Percentiles rank a stretch among this genome's conserved stretches.
phyloP scores from a whole-genome alignment of 2,329 filamentous ascomycete species.

The Alternaria longipes region DNA sequence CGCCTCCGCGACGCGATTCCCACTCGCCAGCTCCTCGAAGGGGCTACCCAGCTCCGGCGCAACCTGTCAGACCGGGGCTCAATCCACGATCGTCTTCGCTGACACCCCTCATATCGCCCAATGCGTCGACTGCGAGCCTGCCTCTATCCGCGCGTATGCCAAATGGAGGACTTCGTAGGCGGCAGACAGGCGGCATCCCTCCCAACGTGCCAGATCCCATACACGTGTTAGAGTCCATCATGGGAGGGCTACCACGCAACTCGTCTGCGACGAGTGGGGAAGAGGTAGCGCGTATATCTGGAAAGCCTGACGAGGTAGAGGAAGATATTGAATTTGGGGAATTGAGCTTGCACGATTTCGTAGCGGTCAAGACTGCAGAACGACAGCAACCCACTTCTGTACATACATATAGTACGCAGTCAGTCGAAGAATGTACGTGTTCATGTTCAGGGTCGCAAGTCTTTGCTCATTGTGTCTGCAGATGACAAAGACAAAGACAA shows the following conservation, averaged over 20 bases:
- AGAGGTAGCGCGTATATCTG: constrained; percentile 41
- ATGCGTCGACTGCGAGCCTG: constrained; percentile 79
- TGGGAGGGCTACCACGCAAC: constrained; percentile 56
- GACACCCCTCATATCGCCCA: constrained; percentile 72
- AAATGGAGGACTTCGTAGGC: constrained; percentile 75
- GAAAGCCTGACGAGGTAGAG: constrained; percentile 61
- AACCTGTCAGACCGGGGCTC: constrained; percentile 73
- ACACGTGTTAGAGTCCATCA: constrained; percentile 70
- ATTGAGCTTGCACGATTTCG: constrained; percentile 78
- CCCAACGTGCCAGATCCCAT: constrained; percentile 73
- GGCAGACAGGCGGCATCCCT: constrained; percentile 61
- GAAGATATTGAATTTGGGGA: constrained; percentile 80
- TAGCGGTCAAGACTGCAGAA: constrained; percentile 49
- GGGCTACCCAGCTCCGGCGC: constrained; percentile 73
- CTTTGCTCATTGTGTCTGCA: constrained; percentile 48
- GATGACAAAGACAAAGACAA: constrained; percentile 83
- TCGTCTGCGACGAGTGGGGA: constrained; percentile 21
- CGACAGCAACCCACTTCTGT: constrained; percentile 47
- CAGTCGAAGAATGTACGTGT: constrained; percentile 75
- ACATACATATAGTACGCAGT: constrained; percentile 66
- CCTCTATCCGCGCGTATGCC: constrained; percentile 69
- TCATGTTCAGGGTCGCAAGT: constrained; percentile 28
- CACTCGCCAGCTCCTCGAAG: constrained; percentile 77
- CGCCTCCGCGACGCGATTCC: constrained; percentile 69
- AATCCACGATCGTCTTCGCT: constrained; percentile 79